A percentile compares a stretch with the other conserved stretches of the same genome.
phyloP scores from a whole-genome alignment of 2,329 filamentous ascomycete genomes.

The Fusarium sp. region DNA sequence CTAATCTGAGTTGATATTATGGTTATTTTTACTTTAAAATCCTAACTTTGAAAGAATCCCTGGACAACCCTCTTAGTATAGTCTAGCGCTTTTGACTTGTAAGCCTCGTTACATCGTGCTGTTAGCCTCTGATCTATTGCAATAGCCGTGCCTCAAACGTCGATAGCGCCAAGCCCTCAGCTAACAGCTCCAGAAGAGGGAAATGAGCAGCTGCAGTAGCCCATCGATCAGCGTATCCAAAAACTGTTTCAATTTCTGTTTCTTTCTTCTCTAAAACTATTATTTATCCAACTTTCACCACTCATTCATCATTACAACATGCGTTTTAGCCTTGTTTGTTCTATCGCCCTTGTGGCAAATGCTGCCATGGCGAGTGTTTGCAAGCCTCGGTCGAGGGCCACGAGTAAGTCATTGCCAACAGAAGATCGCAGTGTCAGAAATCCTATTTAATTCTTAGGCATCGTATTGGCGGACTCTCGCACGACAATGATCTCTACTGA shows the following conservation, averaged over 20 bases:
- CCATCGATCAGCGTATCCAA: background rate
- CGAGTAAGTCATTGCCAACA: background rate
- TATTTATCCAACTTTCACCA: background rate
- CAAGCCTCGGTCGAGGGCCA: background rate
- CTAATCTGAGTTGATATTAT: background rate
- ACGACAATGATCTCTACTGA: background rate
- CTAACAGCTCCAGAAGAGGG: too few relatives aligned
- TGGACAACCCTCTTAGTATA: too few relatives aligned
- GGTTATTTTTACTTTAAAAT: background rate
- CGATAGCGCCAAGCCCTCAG: background rate
- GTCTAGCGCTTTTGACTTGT: background rate
- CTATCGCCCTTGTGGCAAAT: background rate
- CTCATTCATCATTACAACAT: background rate
- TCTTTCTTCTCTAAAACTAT: background rate
- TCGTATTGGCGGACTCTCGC: background rate
- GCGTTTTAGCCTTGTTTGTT: background rate
- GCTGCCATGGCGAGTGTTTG: background rate
- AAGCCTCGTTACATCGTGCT: background rate
- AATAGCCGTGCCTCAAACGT: background rate
- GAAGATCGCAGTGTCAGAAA: too few relatives aligned
- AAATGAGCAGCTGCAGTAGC: background rate
- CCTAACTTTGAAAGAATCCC: too few relatives aligned
- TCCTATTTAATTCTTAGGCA: background rate
- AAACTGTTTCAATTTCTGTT: background rate
- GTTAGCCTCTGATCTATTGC: background rate